Evolutionary conservation across 768 basidiomycete species (phyloP).

Genomic region (Xanthoconium stramineum): DNA sequence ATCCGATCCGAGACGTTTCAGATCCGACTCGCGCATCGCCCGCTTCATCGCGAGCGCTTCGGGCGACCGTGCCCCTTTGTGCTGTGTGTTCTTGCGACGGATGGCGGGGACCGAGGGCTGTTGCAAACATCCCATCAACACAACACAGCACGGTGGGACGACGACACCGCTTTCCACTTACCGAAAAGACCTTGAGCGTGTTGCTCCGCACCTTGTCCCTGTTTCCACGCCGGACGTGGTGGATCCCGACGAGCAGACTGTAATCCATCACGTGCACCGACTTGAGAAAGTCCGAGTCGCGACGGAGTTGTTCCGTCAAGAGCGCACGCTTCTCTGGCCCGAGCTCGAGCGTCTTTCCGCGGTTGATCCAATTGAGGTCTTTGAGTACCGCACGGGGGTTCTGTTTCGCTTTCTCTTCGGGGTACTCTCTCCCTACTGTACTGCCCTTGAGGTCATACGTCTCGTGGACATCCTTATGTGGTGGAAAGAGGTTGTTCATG

Average conservation of each 20-base stretch:
- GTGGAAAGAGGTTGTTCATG: slow-evolving; percentile 99
- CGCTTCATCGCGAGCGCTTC: slow-evolving; percentile 84
- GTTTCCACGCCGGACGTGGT: slow-evolving; percentile 88
- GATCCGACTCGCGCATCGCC: slow-evolving; percentile 81
- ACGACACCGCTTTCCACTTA: slow-evolving; percentile 37
- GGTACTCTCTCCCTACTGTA: slow-evolving; percentile 82
- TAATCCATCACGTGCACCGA: slow-evolving; percentile 93
- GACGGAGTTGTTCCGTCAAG: slow-evolving; percentile 83
- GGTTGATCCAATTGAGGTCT: slow-evolving; percentile 94
- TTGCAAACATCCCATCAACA: neutral
- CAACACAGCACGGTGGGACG: neutral
- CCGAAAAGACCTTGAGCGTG: slow-evolving; percentile 89
- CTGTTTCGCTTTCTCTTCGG: slow-evolving; percentile 71
- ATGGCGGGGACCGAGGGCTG: slow-evolving; percentile 70
- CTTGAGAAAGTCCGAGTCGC: slow-evolving; percentile 86
- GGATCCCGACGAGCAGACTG: slow-evolving; percentile 89
- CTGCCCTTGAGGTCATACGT: slow-evolving; percentile 97
- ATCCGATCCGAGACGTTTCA: slow-evolving; percentile 57
- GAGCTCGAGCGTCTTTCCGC: slow-evolving; percentile 74
- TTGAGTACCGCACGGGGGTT: slow-evolving; percentile 91
- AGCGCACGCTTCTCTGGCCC: slow-evolving; percentile 94
- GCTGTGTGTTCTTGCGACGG: slow-evolving; percentile 57
- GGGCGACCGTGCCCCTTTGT: slow-evolving; percentile 55
- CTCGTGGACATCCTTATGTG: slow-evolving; percentile 96
- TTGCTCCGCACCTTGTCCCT: slow-evolving; percentile 87